Evolutionary conservation across 129 eudicot species (phyloP).

Genomic region (Chrysanthemum seticuspe): DNA sequence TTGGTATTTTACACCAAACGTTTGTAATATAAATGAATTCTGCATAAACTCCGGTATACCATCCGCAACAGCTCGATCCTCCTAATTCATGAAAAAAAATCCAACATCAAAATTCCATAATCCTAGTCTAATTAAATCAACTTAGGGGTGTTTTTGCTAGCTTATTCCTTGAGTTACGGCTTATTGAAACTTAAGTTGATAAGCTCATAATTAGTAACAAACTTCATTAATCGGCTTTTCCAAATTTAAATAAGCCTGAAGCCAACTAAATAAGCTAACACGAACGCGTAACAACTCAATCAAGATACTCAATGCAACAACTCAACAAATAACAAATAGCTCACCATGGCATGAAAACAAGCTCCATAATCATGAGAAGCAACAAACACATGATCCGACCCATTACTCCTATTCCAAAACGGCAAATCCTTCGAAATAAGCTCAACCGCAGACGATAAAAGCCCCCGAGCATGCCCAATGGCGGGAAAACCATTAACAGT

Average conservation of each 20-base stretch:
- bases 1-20: constrained; percentile 73
- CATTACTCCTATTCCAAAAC: constrained; percentile 81
- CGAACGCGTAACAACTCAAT: too few species aligned
- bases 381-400: constrained; percentile 85
- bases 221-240: too few species aligned
- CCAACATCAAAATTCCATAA: not conserved
- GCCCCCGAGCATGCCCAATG: constrained; percentile 75
- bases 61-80: constrained; percentile 72
- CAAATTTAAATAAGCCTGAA: too few species aligned
- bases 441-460: constrained; percentile 60
- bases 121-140: too few species aligned
- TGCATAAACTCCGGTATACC: constrained; percentile 78
- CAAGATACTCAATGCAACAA: too few species aligned
- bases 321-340: too few species aligned
- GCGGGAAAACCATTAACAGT: constrained; percentile 89
- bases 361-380: constrained; percentile 97
- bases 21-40: constrained; percentile 75
- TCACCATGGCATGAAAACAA: constrained; percentile 92
- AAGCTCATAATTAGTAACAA: too few species aligned
- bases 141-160: too few species aligned
- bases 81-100: constrained; percentile 33
- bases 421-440: constrained; percentile 57
- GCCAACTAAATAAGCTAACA: too few species aligned
- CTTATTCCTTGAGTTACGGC: too few species aligned
- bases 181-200: too few species aligned